Conservation (phyloP, 2,329 filamentous ascomycete species). For the Byssothecium circinans region DNA sequence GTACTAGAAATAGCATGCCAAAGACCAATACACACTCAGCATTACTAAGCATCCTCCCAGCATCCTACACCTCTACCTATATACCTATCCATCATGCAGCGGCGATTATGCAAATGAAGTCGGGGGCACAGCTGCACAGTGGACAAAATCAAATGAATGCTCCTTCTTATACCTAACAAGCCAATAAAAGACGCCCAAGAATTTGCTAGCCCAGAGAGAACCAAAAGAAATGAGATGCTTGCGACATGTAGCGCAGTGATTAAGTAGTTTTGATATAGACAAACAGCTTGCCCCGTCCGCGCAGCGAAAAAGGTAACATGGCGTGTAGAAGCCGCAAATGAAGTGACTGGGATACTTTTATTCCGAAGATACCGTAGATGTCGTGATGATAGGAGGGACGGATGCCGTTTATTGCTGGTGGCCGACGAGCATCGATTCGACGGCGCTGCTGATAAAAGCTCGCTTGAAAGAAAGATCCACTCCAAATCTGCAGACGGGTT, state of each 20-base stretch:
- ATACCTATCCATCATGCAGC: background rate
- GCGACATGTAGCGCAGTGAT: conserved; percentile 15
- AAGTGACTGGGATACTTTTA: conserved; percentile 4
- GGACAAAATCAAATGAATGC: background rate
- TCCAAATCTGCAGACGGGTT: conserved; percentile 60
- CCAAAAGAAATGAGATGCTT: conserved; percentile 13
- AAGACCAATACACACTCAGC: background rate
- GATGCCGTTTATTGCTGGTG: conserved; percentile 1
- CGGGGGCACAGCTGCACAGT: background rate
- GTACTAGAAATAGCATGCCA: background rate
- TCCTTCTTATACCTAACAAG: background rate
- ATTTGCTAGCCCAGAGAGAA: background rate
- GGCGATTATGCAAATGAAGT: background rate
- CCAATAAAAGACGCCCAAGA: background rate
- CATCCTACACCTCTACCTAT: background rate
- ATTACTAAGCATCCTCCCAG: background rate
- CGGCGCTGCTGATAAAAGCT: conserved; percentile 70
- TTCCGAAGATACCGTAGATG: conserved; percentile 9
- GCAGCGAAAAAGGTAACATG: conserved; percentile 8
- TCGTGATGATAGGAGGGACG: conserved; percentile 13
- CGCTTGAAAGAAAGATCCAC: conserved; percentile 84
- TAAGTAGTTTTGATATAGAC: conserved; percentile 13
- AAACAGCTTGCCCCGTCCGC: conserved; percentile 4
- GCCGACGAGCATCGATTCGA: conserved; percentile 27
- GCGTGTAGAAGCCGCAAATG: background rate